Evolutionary conservation across 108 stramenopile species (phyloP).

Genomic region (Skeletonema costatum): DNA sequence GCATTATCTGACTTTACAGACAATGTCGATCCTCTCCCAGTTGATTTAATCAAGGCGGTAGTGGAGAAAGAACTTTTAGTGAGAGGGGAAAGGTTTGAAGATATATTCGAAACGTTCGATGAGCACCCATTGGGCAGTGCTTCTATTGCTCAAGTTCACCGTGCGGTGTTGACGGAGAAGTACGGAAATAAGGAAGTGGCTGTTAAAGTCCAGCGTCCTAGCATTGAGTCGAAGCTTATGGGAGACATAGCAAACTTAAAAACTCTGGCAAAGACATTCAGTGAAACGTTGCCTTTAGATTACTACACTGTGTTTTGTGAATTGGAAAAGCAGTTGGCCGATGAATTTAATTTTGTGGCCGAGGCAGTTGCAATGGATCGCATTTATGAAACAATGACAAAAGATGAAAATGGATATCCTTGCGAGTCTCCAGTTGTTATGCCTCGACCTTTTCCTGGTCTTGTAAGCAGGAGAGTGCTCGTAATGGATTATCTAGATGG

Average conservation of each 20-base stretch:
- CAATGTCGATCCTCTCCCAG: slow-evolving; percentile 89
- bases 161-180: slow-evolving; percentile 51
- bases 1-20: slow-evolving; percentile 83
- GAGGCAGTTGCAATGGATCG: slow-evolving; percentile 96
- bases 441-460: slow-evolving; percentile 85
- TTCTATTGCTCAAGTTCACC: slow-evolving; percentile 92
- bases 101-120: slow-evolving; percentile 83
- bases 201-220: slow-evolving; percentile 95
- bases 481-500: slow-evolving; percentile 95
- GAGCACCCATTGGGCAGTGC: slow-evolving; percentile 89
- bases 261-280: slow-evolving; percentile 81
- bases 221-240: slow-evolving; percentile 80
- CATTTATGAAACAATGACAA: slow-evolving; percentile 70
- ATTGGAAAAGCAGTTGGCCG: slow-evolving; percentile 84
- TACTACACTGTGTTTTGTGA: slow-evolving; percentile 94
- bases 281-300: slow-evolving; percentile 82
- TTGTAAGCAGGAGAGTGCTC: slow-evolving; percentile 85
- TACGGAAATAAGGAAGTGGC: slow-evolving; percentile 66
- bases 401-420: slow-evolving; percentile 54
- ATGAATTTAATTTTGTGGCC: slow-evolving; percentile 95
- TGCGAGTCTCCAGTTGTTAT: slow-evolving; percentile 81
- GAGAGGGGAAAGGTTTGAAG: slow-evolving; percentile 51
- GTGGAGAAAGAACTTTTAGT: slow-evolving; percentile 67
- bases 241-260: slow-evolving; percentile 89
- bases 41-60: slow-evolving; percentile 76